Percentiles rank a stretch among this genome's conserved stretches.
Conservation (phyloP, 1,139 yeast species). For the Zygoascus hellenicus region DNA sequence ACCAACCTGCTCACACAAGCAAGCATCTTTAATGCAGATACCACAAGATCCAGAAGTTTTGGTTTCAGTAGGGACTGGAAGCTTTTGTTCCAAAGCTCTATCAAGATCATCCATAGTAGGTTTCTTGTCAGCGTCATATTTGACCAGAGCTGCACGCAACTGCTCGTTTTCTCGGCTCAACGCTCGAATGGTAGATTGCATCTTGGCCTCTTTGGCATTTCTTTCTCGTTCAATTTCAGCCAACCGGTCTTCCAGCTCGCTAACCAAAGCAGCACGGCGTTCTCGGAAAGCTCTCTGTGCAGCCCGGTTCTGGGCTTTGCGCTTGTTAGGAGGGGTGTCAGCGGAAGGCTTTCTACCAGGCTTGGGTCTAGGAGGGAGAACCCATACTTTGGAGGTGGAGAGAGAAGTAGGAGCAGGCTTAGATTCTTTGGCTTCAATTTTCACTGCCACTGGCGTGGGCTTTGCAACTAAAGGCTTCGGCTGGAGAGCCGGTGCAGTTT, state of each 20-base stretch:
- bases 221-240: conserved; percentile 59
- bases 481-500: conserved; percentile 2
- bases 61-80: conserved; percentile 29
- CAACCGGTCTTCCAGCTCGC: conserved; percentile 49
- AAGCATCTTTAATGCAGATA: conserved; percentile 62
- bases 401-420: conserved; percentile 17
- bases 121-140: conserved; percentile 29
- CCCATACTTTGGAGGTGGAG: conserved; percentile 80
- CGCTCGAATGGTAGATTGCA: conserved; percentile 18
- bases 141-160: conserved; percentile 16
- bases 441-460: conserved; percentile 11
- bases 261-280: conserved; percentile 59
- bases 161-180: conserved; percentile 21
- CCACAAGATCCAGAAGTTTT: conserved; percentile 46
- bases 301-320: conserved; percentile 91
- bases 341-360: conserved; percentile 86
- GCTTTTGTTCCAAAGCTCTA: conserved; percentile 35
- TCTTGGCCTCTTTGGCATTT: conserved; percentile 23
- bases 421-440: conserved; percentile 6
- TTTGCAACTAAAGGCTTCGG: conserved; percentile 13
- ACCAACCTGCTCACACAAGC: conserved; percentile 66
- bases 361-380: conserved; percentile 83
- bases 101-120: conserved; percentile 36
- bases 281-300: conserved; percentile 93
- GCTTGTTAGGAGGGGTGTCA: conserved; percentile 46